Percentiles rank a stretch among this genome's conserved stretches.
These are phyloP conservation scores for Neolentinus lepideus DNA, from an alignment of 1,284 basidiomycete species.

Conservation along the genomic window DNA sequence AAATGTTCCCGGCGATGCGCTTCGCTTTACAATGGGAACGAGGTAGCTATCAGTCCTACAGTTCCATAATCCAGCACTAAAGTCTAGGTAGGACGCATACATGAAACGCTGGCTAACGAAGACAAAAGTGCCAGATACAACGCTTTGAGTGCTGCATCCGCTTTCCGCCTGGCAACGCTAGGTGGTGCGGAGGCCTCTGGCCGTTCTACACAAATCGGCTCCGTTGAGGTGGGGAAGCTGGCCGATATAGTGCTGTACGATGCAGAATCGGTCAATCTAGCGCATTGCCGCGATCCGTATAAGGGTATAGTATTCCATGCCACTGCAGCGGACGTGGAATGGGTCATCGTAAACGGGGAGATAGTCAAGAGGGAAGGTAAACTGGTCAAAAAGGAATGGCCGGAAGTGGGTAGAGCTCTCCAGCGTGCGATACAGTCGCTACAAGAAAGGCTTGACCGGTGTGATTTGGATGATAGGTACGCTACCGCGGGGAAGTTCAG, in stretches of 20 bases:
- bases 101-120: conserved; percentile 16
- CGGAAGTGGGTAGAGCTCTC: conserved; percentile 1
- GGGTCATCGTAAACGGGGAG: conserved; percentile 26
- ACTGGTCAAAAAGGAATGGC: conserved; percentile 1
- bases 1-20: conserved; percentile 27
- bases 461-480: conserved; percentile 2
- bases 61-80: conserved; percentile 4
- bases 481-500: not conserved
- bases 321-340: conserved; percentile 23
- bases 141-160: conserved; percentile 20
- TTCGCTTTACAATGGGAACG: conserved; percentile 23
- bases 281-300: conserved; percentile 20
- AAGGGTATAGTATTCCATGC: conserved; percentile 24
- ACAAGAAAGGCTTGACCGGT: not conserved
- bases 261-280: conserved; percentile 21
- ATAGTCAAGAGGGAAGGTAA: conserved; percentile 21
- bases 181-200: conserved; percentile 24
- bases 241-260: conserved; percentile 25
- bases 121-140: conserved; percentile 13
- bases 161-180: conserved; percentile 24
- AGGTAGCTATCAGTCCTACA: conserved; percentile 12
- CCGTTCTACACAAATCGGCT: conserved; percentile 19
- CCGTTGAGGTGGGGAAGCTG: conserved; percentile 25
- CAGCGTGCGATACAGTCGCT: not conserved
- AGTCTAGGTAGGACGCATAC: conserved; percentile 12